A percentile compares a stretch with the other conserved stretches of the same genome.
Evolutionary conservation across 768 basidiomycete species (phyloP).

Genomic region (Collybia mongolica): DNA sequence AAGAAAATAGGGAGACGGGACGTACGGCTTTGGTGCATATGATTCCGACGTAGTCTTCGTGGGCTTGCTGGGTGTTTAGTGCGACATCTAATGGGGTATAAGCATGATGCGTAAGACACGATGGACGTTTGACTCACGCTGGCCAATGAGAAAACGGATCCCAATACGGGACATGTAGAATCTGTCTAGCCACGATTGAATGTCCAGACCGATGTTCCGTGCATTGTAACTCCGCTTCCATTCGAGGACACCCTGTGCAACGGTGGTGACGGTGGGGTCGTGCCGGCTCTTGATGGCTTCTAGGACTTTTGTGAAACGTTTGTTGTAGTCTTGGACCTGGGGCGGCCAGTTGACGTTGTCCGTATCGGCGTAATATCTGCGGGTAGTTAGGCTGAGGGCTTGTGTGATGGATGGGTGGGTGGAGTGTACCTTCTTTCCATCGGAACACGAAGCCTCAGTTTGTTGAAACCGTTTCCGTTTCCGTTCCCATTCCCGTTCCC

Average conservation of each 20-base stretch:
- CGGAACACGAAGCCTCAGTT: slow-evolving; percentile 73
- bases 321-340: slow-evolving; percentile 91
- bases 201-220: slow-evolving; percentile 75
- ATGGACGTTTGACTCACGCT: slow-evolving; percentile 59
- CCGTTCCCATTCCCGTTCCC: slow-evolving; percentile 15
- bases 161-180: slow-evolving; percentile 97
- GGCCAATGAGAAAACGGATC: slow-evolving; percentile 95
- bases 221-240: slow-evolving; percentile 83
- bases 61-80: slow-evolving; percentile 87
- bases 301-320: slow-evolving; percentile 82
- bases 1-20: slow-evolving; percentile 11
- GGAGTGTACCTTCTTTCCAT: slow-evolving; percentile 73
- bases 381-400: slow-evolving; percentile 6
- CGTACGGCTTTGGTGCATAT: slow-evolving; percentile 90
- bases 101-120: slow-evolving; percentile 2
- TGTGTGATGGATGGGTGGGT: slow-evolving; percentile 2
- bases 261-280: slow-evolving; percentile 96
- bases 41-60: slow-evolving; percentile 93
- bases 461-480: slow-evolving; percentile 47
- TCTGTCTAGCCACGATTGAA: slow-evolving; percentile 94
- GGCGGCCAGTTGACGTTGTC: slow-evolving; percentile 79
- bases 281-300: slow-evolving; percentile 92
- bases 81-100: slow-evolving; percentile 69
- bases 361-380: slow-evolving; percentile 85
- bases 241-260: slow-evolving; percentile 94